phyloP scores from a whole-genome alignment of 2,329 filamentous ascomycete genomes.

The Aspergillus sp. region DNA sequence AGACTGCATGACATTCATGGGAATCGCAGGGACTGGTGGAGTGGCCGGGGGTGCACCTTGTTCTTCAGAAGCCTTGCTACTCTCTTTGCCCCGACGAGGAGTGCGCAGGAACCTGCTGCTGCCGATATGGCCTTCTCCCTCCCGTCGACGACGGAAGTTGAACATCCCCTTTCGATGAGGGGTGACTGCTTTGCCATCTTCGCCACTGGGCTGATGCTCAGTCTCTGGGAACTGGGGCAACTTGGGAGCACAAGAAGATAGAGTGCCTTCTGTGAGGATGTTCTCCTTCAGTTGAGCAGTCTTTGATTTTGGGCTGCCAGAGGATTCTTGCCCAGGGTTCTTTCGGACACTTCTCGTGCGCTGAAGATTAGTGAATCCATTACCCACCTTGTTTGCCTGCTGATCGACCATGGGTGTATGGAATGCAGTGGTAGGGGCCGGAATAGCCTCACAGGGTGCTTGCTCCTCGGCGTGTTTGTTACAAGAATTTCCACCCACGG shows the following conservation, averaged over 20 bases:
- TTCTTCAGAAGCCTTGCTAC: not conserved
- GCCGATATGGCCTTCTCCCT: slow-evolving; percentile 3
- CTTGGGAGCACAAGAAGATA: too few species aligned
- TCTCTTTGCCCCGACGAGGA: slow-evolving; percentile 2
- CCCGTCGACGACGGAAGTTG: slow-evolving; percentile 10
- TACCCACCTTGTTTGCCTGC: too few species aligned
- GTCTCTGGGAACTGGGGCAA: too few species aligned
- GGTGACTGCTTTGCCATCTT: not conserved
- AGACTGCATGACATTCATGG: not conserved
- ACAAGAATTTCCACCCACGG: too few species aligned
- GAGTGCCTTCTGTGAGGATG: too few species aligned
- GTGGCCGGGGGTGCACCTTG: slow-evolving; percentile 3
- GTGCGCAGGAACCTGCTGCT: slow-evolving; percentile 7
- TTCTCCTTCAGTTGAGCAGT: not conserved
- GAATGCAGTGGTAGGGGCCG: too few species aligned
- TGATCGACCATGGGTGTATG: too few species aligned
- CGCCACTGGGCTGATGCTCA: too few species aligned
- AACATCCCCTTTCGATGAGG: slow-evolving; percentile 13
- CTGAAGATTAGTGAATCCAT: not conserved
- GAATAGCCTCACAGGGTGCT: too few species aligned
- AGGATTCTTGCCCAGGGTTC: slow-evolving; percentile 3
- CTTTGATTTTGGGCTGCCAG: slow-evolving; percentile 3
- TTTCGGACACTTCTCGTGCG: not conserved
- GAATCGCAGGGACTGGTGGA: slow-evolving; percentile 1
- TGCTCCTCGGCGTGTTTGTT: too few species aligned